phyloP scores from a whole-genome alignment of 768 basidiomycete genomes.

The Agaricus blazei region DNA sequence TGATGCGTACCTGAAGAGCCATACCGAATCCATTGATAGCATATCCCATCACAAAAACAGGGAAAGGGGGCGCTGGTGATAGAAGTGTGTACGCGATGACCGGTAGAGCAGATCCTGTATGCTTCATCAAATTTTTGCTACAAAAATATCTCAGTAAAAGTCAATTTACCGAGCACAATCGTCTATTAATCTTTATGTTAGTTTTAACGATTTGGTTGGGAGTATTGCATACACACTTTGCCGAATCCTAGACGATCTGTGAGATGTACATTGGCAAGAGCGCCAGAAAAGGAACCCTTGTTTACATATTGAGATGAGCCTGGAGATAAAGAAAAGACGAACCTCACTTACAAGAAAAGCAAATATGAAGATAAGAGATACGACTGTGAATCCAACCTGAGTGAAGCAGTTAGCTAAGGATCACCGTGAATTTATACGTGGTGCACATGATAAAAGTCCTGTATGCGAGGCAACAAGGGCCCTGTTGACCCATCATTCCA shows the following conservation, averaged over 20 bases:
- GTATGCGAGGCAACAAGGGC: constrained; percentile 70
- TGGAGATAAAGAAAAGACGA: neutral
- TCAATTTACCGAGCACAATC: constrained; percentile 9
- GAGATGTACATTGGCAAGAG: constrained; percentile 32
- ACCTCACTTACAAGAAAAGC: constrained; percentile 30
- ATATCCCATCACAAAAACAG: constrained; percentile 48
- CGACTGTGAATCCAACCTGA: constrained; percentile 45
- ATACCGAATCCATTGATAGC: constrained; percentile 38
- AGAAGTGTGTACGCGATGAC: constrained; percentile 49
- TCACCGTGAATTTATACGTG: neutral
- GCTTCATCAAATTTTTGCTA: too few species aligned
- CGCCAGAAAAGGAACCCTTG: constrained; percentile 38
- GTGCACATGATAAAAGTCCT: constrained; percentile 44
- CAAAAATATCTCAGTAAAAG: too few species aligned
- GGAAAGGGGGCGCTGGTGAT: constrained; percentile 57
- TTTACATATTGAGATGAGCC: neutral
- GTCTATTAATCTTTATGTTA: neutral
- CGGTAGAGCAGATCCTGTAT: constrained; percentile 46
- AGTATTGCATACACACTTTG: constrained; percentile 24
- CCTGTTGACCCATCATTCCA: constrained; percentile 80
- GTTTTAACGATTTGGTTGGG: neutral
- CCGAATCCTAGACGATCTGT: constrained; percentile 36
- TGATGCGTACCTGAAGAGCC: constrained; percentile 35
- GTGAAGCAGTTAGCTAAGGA: neutral
- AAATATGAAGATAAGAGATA: constrained; percentile 55